Percentiles rank a stretch among this genome's conserved stretches.
These are phyloP conservation scores for Pichia gijzeniarum DNA, from an alignment of 805 yeast genomes.

Conservation along the genomic window DNA sequence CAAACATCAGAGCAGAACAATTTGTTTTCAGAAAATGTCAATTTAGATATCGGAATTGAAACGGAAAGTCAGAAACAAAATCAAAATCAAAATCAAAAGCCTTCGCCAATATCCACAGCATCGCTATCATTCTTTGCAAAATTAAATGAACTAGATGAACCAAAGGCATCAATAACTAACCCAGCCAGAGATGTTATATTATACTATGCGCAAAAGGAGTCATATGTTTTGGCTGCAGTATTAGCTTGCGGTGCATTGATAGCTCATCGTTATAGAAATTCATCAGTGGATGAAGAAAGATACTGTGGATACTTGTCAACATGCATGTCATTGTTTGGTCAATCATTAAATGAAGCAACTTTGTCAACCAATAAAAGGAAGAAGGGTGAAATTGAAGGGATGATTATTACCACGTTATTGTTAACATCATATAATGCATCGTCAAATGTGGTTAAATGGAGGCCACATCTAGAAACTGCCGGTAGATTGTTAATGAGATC, in stretches of 20 bases:
- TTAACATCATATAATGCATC: constrained; percentile 58
- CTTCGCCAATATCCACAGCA: no score
- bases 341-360: constrained; percentile 33
- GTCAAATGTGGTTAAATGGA: constrained; percentile 49
- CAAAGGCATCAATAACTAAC: constrained; percentile 26
- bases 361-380: no score
- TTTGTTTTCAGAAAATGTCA: no score
- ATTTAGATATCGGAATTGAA: no score
- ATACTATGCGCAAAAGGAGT: constrained; percentile 50
- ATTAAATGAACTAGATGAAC: no score
- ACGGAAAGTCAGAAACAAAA: no score
- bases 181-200: constrained; percentile 62
- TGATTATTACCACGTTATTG: constrained; percentile 56
- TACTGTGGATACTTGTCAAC: constrained; percentile 60
- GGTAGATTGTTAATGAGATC: constrained; percentile 43
- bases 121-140: no score
- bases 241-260: constrained; percentile 67
- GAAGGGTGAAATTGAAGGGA: constrained; percentile 53
- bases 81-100: no score
- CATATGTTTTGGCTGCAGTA: constrained; percentile 64
- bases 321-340: constrained; percentile 54
- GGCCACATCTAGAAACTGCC: constrained; percentile 62
- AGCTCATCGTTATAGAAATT: constrained; percentile 36
- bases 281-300: constrained; percentile 53
- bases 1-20: no score